A percentile compares a stretch with the other conserved stretches of the same genome.
These are phyloP conservation scores for Epichloe gansuensis DNA, from an alignment of 2,329 filamentous ascomycete genomes.

Conservation along the genomic window DNA sequence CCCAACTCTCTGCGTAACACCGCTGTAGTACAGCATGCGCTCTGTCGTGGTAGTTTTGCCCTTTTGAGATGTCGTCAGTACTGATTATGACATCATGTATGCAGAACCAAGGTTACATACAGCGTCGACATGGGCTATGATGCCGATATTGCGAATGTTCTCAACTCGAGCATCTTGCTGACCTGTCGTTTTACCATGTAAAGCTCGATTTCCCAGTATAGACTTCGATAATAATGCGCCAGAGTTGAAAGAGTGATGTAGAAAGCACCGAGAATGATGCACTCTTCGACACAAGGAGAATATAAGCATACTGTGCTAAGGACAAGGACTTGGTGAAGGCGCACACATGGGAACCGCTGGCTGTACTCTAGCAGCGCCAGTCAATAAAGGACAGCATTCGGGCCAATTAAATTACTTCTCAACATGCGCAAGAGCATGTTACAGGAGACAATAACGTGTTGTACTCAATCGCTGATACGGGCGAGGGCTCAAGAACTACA, in stretches of 20 bases:
- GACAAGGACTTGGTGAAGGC: not conserved
- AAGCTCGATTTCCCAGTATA: not conserved
- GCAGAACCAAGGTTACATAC: slow-evolving; percentile 23
- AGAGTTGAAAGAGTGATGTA: not conserved
- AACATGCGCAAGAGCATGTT: not conserved
- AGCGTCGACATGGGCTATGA: slow-evolving; percentile 97
- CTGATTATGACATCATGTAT: not conserved
- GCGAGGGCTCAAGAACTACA: too few species aligned
- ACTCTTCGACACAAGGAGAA: slow-evolving; percentile 6
- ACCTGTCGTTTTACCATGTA: slow-evolving; percentile 6
- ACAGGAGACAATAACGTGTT: not conserved
- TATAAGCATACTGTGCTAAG: slow-evolving; percentile 8
- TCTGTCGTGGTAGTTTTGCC: slow-evolving; percentile 98
- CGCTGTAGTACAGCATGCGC: slow-evolving; percentile 96
- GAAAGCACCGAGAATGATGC: not conserved
- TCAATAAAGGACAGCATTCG: not conserved
- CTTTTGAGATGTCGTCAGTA: slow-evolving; percentile 21
- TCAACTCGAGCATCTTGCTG: slow-evolving; percentile 17
- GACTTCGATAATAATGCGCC: not conserved
- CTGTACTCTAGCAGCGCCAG: not conserved
- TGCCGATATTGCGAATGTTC: slow-evolving; percentile 85
- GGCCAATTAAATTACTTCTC: not conserved
- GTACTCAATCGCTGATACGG: not conserved
- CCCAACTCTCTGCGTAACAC: slow-evolving; percentile 75
- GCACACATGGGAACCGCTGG: not conserved